Percentiles rank a stretch among this genome's conserved stretches.
These are phyloP conservation scores for Solanum pimpinellifolium DNA, from an alignment of 257 asterid species.

Conservation along the genomic window DNA sequence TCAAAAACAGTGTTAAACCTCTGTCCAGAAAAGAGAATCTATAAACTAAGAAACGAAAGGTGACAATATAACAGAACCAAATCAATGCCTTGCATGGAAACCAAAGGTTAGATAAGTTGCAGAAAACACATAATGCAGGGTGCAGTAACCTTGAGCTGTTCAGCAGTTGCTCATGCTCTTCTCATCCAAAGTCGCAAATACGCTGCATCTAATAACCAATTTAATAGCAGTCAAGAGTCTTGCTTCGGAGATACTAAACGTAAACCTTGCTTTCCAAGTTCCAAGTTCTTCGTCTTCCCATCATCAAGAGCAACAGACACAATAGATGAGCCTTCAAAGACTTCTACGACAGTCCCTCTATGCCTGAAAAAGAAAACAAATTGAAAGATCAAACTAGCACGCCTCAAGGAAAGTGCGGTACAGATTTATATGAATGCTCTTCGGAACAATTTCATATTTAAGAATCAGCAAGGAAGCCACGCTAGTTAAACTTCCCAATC, in stretches of 20 bases:
- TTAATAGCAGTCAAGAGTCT: constrained; percentile 19
- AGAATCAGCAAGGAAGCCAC: background rate
- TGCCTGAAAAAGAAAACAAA: constrained; percentile 25
- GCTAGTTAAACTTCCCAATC: background rate
- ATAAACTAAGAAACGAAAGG: background rate
- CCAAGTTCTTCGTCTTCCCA: constrained; percentile 56
- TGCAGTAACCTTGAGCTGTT: background rate
- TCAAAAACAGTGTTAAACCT: background rate
- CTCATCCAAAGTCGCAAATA: background rate
- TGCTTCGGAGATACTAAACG: constrained; percentile 86
- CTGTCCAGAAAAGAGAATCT: background rate
- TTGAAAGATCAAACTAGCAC: background rate
- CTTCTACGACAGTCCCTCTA: constrained; percentile 48
- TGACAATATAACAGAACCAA: background rate
- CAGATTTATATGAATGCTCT: background rate
- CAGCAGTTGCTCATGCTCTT: background rate
- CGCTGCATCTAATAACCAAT: background rate
- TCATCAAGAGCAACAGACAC: constrained; percentile 29
- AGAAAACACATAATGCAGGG: constrained; percentile 6
- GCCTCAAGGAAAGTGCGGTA: background rate
- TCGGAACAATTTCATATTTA: background rate
- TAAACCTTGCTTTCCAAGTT: constrained; percentile 92
- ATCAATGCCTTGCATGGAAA: background rate
- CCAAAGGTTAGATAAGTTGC: background rate
- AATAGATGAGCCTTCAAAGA: constrained; percentile 50